These are phyloP conservation scores for Trichosanthes truncata DNA, from an alignment of 306 rosid genomes.

Conservation along the genomic window DNA sequence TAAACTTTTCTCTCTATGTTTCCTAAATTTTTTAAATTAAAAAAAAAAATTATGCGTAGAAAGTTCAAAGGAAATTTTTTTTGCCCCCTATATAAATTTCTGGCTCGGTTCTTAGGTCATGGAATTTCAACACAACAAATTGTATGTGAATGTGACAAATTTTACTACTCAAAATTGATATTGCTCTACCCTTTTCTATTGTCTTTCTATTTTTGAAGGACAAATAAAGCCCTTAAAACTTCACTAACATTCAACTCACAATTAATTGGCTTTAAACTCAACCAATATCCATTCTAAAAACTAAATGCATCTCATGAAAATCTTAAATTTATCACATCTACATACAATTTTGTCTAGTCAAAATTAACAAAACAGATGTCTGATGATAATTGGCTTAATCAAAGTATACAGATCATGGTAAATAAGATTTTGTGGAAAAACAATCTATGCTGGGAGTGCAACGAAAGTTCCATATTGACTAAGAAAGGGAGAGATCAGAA, in stretches of 20 bases:
- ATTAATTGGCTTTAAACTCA: not conserved
- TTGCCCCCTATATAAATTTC: no score
- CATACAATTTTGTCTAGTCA: not conserved
- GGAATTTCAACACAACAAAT: no score
- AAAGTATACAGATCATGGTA: not conserved
- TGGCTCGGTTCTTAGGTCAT: no score
- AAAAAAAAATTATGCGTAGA: no score
- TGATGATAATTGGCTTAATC: not conserved
- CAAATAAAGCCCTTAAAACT: not conserved
- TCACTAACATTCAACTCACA: not conserved
- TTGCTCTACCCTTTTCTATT: no score
- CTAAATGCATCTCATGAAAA: not conserved
- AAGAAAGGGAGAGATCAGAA: no score
- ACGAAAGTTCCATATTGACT: no score
- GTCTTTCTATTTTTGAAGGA: not conserved
- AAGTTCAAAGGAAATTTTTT: no score
- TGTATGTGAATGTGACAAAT: not conserved
- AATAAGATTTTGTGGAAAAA: no score
- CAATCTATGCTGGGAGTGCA: no score
- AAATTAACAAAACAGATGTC: not conserved
- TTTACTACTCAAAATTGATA: not conserved
- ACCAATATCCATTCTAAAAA: not conserved
- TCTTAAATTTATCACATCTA: not conserved
- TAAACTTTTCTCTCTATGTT: no score
- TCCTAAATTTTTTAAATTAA: no score